These are phyloP conservation scores for Gomphus sp. DNA, from an alignment of 1,284 basidiomycete species.

Conservation along the genomic window DNA sequence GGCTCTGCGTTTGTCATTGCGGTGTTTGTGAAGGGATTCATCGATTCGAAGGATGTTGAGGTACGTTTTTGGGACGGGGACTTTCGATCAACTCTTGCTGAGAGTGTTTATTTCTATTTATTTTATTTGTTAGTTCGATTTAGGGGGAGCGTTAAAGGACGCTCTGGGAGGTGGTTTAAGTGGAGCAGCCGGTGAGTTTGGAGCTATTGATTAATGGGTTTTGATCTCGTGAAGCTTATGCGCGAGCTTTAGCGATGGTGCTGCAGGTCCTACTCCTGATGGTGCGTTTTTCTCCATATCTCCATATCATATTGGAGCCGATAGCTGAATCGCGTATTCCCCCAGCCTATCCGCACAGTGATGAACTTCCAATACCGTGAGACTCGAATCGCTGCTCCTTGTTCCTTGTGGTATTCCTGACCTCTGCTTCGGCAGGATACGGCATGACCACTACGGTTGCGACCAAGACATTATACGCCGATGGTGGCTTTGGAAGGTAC, in stretches of 20 bases:
- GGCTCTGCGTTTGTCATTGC: conserved; percentile 21
- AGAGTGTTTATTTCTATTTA: not conserved
- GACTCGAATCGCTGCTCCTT: not conserved
- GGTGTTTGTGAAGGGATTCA: conserved; percentile 58
- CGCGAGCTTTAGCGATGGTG: conserved; percentile 58
- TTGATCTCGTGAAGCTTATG: not conserved
- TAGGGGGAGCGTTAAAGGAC: conserved; percentile 60
- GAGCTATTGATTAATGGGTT: not conserved
- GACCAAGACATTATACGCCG: conserved; percentile 55
- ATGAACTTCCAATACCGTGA: conserved; percentile 86
- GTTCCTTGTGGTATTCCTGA: conserved; percentile 19
- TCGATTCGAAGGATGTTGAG: conserved; percentile 57
- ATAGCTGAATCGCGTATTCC: not conserved
- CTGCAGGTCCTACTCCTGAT: conserved; percentile 81
- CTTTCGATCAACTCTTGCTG: too few relatives aligned
- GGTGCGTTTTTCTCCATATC: conserved; percentile 27
- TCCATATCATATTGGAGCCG: not conserved
- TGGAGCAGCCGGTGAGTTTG: conserved; percentile 60
- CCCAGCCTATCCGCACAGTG: conserved; percentile 68
- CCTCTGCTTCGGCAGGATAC: conserved; percentile 25
- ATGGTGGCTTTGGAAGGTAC: conserved; percentile 74
- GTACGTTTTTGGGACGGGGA: conserved; percentile 28
- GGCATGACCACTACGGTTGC: conserved; percentile 66
- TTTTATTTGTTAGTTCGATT: conserved; percentile 55
- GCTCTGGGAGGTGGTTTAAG: conserved; percentile 82